These are phyloP conservation scores for Nyctanthes arbortristis DNA, from an alignment of 257 asterid species.

Conservation along the genomic window DNA sequence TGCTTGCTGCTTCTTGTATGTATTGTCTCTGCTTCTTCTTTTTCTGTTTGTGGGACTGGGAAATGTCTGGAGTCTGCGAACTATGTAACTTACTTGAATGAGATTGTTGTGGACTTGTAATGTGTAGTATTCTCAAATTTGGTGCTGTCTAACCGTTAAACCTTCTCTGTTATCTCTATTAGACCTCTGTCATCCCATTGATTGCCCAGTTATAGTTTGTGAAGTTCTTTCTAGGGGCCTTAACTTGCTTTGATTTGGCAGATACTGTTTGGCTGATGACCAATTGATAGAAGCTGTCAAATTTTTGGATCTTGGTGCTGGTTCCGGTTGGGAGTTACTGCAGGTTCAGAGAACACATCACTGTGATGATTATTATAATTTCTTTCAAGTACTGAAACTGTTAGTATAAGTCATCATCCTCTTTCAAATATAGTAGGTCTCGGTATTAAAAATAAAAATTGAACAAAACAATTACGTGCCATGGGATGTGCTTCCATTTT, in stretches of 20 bases:
- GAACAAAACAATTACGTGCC: no score
- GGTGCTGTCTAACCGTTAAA: no score
- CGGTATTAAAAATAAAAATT: not conserved
- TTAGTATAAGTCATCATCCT: no score
- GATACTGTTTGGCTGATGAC: slow-evolving; percentile 87
- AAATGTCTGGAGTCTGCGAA: not conserved
- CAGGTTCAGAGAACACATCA: slow-evolving; percentile 53
- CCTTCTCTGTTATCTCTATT: not conserved
- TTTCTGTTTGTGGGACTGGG: not conserved
- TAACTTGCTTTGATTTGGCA: slow-evolving; percentile 26
- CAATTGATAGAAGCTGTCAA: slow-evolving; percentile 72
- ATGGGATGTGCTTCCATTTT: no score
- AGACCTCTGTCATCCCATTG: not conserved
- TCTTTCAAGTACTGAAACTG: slow-evolving; percentile 5
- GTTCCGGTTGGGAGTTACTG: slow-evolving; percentile 92
- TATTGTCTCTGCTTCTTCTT: not conserved
- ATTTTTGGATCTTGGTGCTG: slow-evolving; percentile 69
- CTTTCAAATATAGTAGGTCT: no score
- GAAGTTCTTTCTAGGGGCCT: not conserved
- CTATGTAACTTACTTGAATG: no score
- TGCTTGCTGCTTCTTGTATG: no score
- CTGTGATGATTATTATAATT: not conserved
- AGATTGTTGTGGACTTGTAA: no score
- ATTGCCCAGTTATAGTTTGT: not conserved
- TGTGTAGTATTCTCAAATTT: no score